Evolutionary conservation across 2,329 filamentous ascomycete genomes (phyloP).

Genomic region (Corinectria fuckeliana): DNA sequence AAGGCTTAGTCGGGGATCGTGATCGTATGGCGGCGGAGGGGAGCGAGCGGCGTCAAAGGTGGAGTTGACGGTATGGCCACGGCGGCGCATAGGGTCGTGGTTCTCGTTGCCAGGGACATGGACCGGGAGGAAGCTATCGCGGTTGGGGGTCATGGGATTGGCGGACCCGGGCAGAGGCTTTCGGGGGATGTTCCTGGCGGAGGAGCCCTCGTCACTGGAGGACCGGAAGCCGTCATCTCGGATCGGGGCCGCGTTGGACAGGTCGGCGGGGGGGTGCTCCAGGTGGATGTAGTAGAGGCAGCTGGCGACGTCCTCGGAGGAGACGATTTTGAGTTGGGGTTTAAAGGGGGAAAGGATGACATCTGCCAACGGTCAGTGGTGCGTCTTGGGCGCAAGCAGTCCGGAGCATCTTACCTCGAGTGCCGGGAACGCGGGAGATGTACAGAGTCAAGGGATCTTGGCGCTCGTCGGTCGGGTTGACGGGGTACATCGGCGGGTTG

Average conservation of each 20-base stretch:
- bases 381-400: neutral
- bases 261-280: slow-evolving; percentile 58
- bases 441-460: slow-evolving; percentile 82
- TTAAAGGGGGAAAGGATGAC: slow-evolving; percentile 92
- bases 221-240: slow-evolving; percentile 44
- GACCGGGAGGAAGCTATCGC: slow-evolving; percentile 23
- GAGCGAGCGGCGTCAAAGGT: slow-evolving; percentile 21
- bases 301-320: slow-evolving; percentile 82
- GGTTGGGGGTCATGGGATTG: slow-evolving; percentile 34
- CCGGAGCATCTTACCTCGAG: slow-evolving; percentile 67
- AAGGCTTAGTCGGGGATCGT: slow-evolving; percentile 16
- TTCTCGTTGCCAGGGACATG: slow-evolving; percentile 28
- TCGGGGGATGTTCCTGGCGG: slow-evolving; percentile 54
- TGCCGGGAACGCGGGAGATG: slow-evolving; percentile 91
- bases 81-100: slow-evolving; percentile 20
- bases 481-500: slow-evolving; percentile 85
- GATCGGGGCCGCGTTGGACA: slow-evolving; percentile 39
- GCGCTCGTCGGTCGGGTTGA: slow-evolving; percentile 72
- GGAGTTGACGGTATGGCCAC: slow-evolving; percentile 32
- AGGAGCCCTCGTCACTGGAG: slow-evolving; percentile 53
- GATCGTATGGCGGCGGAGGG: slow-evolving; percentile 13
- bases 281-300: slow-evolving; percentile 93
- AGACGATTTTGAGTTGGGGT: slow-evolving; percentile 87
- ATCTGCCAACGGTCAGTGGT: slow-evolving; percentile 59
- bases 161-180: slow-evolving; percentile 56